phyloP scores from a whole-genome alignment of 2,329 filamentous ascomycete species.

The Monilinia aucupariae region DNA sequence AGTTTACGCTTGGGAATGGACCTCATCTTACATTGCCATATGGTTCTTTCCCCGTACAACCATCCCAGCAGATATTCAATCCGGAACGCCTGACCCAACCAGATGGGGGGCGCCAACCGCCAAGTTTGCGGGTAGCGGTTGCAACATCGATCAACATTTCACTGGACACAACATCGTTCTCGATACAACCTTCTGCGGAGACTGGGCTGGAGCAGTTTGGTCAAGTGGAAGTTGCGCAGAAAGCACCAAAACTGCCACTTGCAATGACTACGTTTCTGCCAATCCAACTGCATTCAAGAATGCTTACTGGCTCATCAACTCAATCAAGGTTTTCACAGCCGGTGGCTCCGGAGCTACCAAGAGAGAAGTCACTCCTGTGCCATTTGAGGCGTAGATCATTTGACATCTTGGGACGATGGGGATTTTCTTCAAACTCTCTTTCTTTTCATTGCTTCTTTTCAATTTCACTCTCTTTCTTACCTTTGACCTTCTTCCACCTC shows the following conservation, averaged over 20 bases:
- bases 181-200: constrained; percentile 78
- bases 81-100: constrained; percentile 53
- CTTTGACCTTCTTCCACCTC: not conserved
- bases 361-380: constrained; percentile 16
- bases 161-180: constrained; percentile 69
- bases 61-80: constrained; percentile 59
- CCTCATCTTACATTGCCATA: constrained; percentile 61
- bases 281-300: constrained; percentile 67
- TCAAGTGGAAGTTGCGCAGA: constrained; percentile 51
- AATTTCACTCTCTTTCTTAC: not conserved
- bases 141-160: constrained; percentile 68
- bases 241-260: constrained; percentile 51
- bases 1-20: constrained; percentile 75
- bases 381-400: not conserved
- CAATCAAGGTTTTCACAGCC: constrained; percentile 27
- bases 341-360: constrained; percentile 5
- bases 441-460: not conserved
- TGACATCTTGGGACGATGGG: not conserved
- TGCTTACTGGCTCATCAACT: constrained; percentile 72
- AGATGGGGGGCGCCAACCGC: constrained; percentile 66
- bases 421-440: too few species aligned
- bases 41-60: constrained; percentile 71
- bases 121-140: constrained; percentile 62
- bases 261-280: constrained; percentile 63
- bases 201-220: constrained; percentile 76